Percentiles rank a stretch among this genome's conserved stretches.
These are phyloP conservation scores for Mucor plumbeus DNA, from an alignment of 371 early-diverging fungal species.

Conservation along the genomic window DNA sequence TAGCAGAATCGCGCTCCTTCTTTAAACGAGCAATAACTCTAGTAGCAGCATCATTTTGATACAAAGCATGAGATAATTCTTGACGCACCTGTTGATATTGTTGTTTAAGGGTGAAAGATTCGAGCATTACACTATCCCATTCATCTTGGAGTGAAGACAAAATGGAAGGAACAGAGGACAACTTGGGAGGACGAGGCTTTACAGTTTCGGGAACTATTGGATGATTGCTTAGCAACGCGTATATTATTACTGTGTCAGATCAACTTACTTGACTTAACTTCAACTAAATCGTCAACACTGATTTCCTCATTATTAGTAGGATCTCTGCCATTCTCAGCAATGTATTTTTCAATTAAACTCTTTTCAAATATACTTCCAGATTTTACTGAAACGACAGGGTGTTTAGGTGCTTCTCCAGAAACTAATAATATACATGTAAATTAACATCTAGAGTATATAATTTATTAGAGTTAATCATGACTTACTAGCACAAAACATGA, in stretches of 20 bases:
- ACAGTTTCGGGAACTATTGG: constrained; percentile 69
- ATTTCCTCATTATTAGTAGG: constrained; percentile 83
- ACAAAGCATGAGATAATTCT: constrained; percentile 90
- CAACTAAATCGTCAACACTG: constrained; percentile 79
- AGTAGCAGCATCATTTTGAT: constrained; percentile 94
- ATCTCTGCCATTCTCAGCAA: constrained; percentile 83
- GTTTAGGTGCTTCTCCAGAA: constrained; percentile 88
- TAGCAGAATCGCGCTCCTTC: constrained; percentile 90
- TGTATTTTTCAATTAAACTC: constrained; percentile 84
- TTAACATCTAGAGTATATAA: not conserved
- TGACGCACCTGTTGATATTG: constrained; percentile 91
- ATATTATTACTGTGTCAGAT: not conserved
- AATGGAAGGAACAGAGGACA: constrained; percentile 91
- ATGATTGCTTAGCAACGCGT: not conserved
- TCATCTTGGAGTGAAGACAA: constrained; percentile 91
- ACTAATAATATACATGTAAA: constrained; percentile 54
- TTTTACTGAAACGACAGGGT: constrained; percentile 87
- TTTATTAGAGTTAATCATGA: not conserved
- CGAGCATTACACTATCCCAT: constrained; percentile 94
- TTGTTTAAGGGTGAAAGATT: constrained; percentile 88
- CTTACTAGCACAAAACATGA: constrained; percentile 22
- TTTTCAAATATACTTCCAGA: constrained; percentile 88
- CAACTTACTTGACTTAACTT: constrained; percentile 68
- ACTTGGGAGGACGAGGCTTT: constrained; percentile 87
- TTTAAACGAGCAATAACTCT: constrained; percentile 92